phyloP scores from a whole-genome alignment of 371 early-diverging fungal genomes.

The Syncephalis fuscata region DNA sequence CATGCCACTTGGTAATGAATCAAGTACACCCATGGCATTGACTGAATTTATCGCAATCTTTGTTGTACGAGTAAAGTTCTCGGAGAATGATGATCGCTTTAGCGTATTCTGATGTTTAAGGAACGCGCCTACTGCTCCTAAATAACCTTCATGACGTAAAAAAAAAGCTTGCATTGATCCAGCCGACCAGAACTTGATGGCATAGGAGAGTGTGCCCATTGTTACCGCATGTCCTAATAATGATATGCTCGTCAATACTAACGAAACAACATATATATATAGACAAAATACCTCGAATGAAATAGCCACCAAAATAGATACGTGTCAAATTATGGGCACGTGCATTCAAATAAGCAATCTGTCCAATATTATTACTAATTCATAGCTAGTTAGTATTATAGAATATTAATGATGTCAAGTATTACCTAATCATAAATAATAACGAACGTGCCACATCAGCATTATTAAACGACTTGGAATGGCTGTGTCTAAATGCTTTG shows the following conservation, averaged over 20 bases:
- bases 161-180: slow-evolving; percentile 90
- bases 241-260: background rate
- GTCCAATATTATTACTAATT: slow-evolving; percentile 91
- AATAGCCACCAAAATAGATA: slow-evolving; percentile 94
- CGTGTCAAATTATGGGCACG: slow-evolving; percentile 73
- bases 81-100: slow-evolving; percentile 83
- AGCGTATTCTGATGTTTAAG: slow-evolving; percentile 23
- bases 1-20: slow-evolving; percentile 12
- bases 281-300: slow-evolving; percentile 63
- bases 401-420: background rate
- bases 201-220: slow-evolving; percentile 94
- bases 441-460: slow-evolving; percentile 79
- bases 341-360: slow-evolving; percentile 93
- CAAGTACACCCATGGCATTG: too few relatives aligned
- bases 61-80: slow-evolving; percentile 87
- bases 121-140: slow-evolving; percentile 90
- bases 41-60: slow-evolving; percentile 77
- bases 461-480: slow-evolving; percentile 10
- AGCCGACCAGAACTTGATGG: slow-evolving; percentile 93
- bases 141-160: slow-evolving; percentile 90
- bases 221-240: slow-evolving; percentile 68
- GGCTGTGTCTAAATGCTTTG: slow-evolving; percentile 71
- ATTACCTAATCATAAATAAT: slow-evolving; percentile 72
- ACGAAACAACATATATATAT: background rate
- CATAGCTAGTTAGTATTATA: background rate